phyloP scores from a whole-genome alignment of 2,329 filamentous ascomycete species.

The Mollisiaceae sp. region DNA sequence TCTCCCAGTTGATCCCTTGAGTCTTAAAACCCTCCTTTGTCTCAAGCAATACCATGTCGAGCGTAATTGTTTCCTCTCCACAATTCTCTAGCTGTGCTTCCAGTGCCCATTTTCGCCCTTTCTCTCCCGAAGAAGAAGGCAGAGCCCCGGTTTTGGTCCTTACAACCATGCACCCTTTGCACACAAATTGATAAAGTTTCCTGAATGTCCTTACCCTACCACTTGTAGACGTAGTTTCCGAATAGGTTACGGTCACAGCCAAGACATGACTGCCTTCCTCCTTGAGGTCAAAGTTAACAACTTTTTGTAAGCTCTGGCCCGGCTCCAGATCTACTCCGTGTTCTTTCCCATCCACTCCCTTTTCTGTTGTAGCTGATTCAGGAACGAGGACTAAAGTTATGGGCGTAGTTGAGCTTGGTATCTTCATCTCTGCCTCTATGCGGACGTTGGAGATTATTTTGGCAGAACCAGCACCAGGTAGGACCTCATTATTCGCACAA shows the following conservation, averaged over 20 bases:
- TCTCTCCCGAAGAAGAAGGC: slow-evolving; percentile 40
- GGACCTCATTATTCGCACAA: slow-evolving; percentile 89
- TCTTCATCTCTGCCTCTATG: slow-evolving; percentile 94
- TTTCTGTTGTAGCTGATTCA: slow-evolving; percentile 24
- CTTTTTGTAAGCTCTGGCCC: slow-evolving; percentile 76
- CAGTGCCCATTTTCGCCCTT: slow-evolving; percentile 66
- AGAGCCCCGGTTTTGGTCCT: slow-evolving; percentile 79
- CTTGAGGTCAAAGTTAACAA: slow-evolving; percentile 85
- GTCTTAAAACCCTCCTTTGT: slow-evolving; percentile 56
- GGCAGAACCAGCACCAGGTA: slow-evolving; percentile 45
- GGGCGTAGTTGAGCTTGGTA: slow-evolving; percentile 65
- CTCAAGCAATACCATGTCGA: slow-evolving; percentile 69
- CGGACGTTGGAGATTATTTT: slow-evolving; percentile 73
- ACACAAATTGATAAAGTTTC: slow-evolving; percentile 96
- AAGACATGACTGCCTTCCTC: slow-evolving; percentile 95
- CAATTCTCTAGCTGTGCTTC: slow-evolving; percentile 97
- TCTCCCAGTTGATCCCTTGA: slow-evolving; percentile 62
- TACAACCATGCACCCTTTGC: slow-evolving; percentile 87
- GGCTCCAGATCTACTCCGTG: slow-evolving; percentile 57
- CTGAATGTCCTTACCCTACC: slow-evolving; percentile 83
- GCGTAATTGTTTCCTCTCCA: slow-evolving; percentile 78
- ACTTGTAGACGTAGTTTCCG: slow-evolving; percentile 76
- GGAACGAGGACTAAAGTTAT: slow-evolving; percentile 66
- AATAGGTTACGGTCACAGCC: slow-evolving; percentile 92
- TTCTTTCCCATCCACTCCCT: slow-evolving; percentile 22